phyloP scores from a whole-genome alignment of 805 yeast genomes.

The Yarrowia bubula region DNA sequence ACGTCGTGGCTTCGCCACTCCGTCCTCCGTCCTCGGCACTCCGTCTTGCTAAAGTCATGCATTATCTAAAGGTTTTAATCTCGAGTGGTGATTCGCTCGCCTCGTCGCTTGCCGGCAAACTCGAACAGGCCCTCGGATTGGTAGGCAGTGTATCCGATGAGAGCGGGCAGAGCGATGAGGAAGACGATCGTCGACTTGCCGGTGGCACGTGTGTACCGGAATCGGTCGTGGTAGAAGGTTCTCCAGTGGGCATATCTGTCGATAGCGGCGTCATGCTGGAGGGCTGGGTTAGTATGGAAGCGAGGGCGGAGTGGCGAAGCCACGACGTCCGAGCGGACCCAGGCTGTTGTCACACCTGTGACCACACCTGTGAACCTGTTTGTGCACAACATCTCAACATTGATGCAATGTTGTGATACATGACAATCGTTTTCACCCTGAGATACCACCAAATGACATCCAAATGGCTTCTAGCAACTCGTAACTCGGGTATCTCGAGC shows the following conservation, averaged over 20 bases:
- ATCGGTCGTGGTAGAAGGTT: conserved; percentile 36
- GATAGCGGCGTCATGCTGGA: conserved; percentile 39
- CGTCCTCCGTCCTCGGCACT: neutral
- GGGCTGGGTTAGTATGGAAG: conserved; percentile 30
- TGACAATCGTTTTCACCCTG: too few species aligned
- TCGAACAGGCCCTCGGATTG: conserved; percentile 30
- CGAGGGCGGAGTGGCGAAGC: neutral
- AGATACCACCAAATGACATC: too few species aligned
- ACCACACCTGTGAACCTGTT: too few species aligned
- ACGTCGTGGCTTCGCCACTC: too few species aligned
- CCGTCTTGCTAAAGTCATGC: neutral
- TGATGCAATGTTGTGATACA: too few species aligned
- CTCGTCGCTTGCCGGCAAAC: conserved; percentile 33
- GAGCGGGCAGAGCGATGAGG: conserved; percentile 36
- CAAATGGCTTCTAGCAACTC: too few species aligned
- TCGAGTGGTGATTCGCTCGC: conserved; percentile 31
- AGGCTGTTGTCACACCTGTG: too few species aligned
- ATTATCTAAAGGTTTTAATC: neutral
- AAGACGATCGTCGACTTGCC: conserved; percentile 8
- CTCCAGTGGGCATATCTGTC: conserved; percentile 40
- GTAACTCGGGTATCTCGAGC: too few species aligned
- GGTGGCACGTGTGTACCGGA: conserved; percentile 28
- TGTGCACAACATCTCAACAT: neutral
- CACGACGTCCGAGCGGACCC: too few species aligned
- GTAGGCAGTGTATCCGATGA: conserved; percentile 38